These are phyloP conservation scores for Xylaria bambusicola DNA, from an alignment of 495 filamentous ascomycete genomes.

Conservation along the genomic window DNA sequence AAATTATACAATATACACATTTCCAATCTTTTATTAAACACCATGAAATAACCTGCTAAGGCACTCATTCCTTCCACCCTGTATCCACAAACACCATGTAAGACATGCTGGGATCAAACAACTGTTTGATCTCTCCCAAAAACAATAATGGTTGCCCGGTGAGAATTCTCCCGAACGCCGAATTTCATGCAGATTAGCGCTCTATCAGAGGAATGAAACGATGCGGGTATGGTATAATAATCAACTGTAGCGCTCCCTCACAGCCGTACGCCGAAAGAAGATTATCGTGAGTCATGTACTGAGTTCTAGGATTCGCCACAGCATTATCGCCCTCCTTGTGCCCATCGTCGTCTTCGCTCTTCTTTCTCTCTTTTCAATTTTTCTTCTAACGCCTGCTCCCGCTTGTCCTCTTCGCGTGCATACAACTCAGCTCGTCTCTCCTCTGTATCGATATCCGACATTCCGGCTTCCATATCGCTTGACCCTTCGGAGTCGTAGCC, in stretches of 20 bases:
- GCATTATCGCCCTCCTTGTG: conserved; percentile 23
- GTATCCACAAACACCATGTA: conserved; percentile 12
- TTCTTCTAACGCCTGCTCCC: conserved; percentile 48
- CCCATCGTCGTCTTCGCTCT: conserved; percentile 38
- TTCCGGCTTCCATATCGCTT: conserved; percentile 65
- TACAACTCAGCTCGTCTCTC: conserved; percentile 50
- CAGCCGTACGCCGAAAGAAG: conserved; percentile 20
- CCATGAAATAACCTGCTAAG: not conserved
- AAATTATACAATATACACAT: not conserved
- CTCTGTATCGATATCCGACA: conserved; percentile 61
- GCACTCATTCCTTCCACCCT: not conserved
- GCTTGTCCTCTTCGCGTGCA: conserved; percentile 54
- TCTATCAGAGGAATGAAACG: conserved; percentile 9
- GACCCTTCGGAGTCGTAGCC: conserved; percentile 50
- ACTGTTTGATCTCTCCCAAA: not conserved
- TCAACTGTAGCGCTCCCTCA: conserved; percentile 8
- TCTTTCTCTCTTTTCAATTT: conserved; percentile 50
- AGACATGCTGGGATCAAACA: conserved; percentile 1
- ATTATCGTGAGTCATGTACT: conserved; percentile 20
- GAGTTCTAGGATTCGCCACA: conserved; percentile 1
- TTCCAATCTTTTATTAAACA: conserved; percentile 7
- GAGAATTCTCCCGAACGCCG: conserved; percentile 19
- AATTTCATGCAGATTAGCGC: conserved; percentile 14
- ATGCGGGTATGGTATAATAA: conserved; percentile 11
- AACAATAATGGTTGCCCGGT: conserved; percentile 18